These are phyloP conservation scores for Alternaria sp. DNA, from an alignment of 2,329 filamentous ascomycete species.

Conservation along the genomic window DNA sequence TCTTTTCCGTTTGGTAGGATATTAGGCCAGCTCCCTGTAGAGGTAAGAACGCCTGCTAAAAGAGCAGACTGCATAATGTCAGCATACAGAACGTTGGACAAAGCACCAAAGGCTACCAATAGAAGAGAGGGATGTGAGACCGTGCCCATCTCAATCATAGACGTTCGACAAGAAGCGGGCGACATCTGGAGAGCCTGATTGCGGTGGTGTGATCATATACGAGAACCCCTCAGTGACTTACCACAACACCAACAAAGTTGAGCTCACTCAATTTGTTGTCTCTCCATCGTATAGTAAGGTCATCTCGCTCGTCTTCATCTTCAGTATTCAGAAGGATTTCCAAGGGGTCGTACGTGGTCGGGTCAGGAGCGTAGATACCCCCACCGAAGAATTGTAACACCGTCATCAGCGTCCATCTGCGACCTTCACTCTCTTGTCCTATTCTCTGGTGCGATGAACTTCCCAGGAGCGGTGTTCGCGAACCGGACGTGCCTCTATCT, in stretches of 20 bases:
- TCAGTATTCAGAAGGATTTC: conserved; percentile 50
- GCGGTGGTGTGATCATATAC: background rate
- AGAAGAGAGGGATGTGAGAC: too few relatives aligned
- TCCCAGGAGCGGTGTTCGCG: conserved; percentile 35
- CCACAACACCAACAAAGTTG: conserved; percentile 55
- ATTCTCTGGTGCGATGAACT: conserved; percentile 20
- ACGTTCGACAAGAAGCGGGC: background rate
- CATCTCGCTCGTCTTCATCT: conserved; percentile 44
- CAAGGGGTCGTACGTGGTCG: conserved; percentile 50
- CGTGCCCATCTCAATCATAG: background rate
- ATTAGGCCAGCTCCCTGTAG: conserved; percentile 56
- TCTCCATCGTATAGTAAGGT: conserved; percentile 51
- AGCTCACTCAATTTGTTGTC: conserved; percentile 54
- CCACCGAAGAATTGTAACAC: conserved; percentile 45
- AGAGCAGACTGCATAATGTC: conserved; percentile 44
- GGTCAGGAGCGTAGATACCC: conserved; percentile 45
- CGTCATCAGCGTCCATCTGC: conserved; percentile 14
- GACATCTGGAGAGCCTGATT: background rate
- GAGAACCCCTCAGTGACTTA: conserved; percentile 26
- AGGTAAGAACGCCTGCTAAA: conserved; percentile 53
- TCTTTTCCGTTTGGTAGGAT: conserved; percentile 50
- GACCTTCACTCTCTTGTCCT: conserved; percentile 3
- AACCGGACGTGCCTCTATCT: conserved; percentile 22
- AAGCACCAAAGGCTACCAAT: background rate
- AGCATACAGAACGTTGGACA: background rate